Evolutionary conservation across 495 filamentous ascomycete species (phyloP).

Genomic region (Penicillium roqueforti): DNA sequence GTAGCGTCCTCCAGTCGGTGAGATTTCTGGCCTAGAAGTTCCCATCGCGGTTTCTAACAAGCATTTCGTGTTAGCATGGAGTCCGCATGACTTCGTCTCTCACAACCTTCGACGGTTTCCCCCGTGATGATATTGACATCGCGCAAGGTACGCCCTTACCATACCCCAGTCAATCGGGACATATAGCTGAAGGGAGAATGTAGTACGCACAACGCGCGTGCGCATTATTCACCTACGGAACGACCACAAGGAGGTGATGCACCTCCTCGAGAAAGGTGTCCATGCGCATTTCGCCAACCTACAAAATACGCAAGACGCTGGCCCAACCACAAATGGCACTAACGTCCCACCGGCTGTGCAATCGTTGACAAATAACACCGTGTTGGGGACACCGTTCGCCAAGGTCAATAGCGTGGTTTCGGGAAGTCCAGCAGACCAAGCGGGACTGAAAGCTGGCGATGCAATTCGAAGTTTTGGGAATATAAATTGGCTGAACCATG

Average conservation of each 20-base stretch:
- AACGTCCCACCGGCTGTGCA: slow-evolving; percentile 24
- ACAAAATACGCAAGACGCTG: slow-evolving; percentile 27
- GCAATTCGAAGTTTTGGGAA: slow-evolving; percentile 76
- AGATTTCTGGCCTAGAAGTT: slow-evolving; percentile 20
- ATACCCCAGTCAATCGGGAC: not conserved
- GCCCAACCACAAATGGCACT: slow-evolving; percentile 26
- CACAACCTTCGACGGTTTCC: slow-evolving; percentile 89
- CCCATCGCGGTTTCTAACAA: slow-evolving; percentile 8
- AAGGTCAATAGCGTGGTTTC: slow-evolving; percentile 79
- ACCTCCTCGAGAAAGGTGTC: slow-evolving; percentile 70
- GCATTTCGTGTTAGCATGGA: slow-evolving; percentile 59
- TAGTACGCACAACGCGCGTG: slow-evolving; percentile 85
- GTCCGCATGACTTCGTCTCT: slow-evolving; percentile 89
- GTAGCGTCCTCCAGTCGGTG: slow-evolving; percentile 84
- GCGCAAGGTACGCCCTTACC: slow-evolving; percentile 68
- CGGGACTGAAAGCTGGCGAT: slow-evolving; percentile 83
- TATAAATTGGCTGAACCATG: slow-evolving; percentile 77
- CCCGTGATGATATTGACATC: slow-evolving; percentile 89
- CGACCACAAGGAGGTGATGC: slow-evolving; percentile 90
- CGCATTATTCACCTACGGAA: slow-evolving; percentile 87
- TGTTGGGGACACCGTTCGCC: slow-evolving; percentile 72
- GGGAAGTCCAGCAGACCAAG: slow-evolving; percentile 75
- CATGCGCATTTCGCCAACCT: slow-evolving; percentile 62
- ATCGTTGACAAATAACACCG: slow-evolving; percentile 27
- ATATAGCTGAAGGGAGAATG: slow-evolving; percentile 15